Conservation (phyloP, 2,329 filamentous ascomycete genomes). For the Bimuria novae-zelandiae region DNA sequence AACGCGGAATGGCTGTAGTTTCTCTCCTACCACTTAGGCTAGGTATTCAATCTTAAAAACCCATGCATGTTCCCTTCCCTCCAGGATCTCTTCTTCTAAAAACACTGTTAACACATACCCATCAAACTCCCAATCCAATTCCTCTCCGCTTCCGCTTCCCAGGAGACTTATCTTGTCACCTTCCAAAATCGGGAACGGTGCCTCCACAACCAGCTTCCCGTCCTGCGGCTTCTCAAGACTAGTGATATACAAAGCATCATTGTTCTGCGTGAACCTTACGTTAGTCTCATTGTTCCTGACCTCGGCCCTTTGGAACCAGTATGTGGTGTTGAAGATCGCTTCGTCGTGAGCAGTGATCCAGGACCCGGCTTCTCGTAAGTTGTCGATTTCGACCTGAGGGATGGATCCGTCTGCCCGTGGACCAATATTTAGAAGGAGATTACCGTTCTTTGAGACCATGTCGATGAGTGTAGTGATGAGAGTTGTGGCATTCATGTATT, state of each 20-base stretch:
- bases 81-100: conserved; percentile 29
- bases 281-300: conserved; percentile 35
- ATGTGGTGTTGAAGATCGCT: conserved; percentile 62
- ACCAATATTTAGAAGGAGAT: conserved; percentile 62
- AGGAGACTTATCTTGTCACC: conserved; percentile 56
- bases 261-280: conserved; percentile 58
- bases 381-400: conserved; percentile 53
- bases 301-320: conserved; percentile 54
- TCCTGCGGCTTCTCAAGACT: conserved; percentile 48
- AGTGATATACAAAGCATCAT: conserved; percentile 59
- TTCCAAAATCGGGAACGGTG: conserved; percentile 53
- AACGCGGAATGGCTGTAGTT: too few relatives aligned
- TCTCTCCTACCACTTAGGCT: neutral
- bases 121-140: conserved; percentile 19
- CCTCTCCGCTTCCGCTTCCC: conserved; percentile 36
- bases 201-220: conserved; percentile 47
- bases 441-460: conserved; percentile 61
- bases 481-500: conserved; percentile 58
- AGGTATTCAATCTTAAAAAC: conserved; percentile 22
- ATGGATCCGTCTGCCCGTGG: conserved; percentile 61
- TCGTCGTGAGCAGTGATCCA: conserved; percentile 61
- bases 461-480: conserved; percentile 57
- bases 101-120: conserved; percentile 23
- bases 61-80: conserved; percentile 15
- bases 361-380: conserved; percentile 56